Percentiles rank a stretch among this genome's conserved stretches.
Evolutionary conservation across 208 protist species (phyloP).

Genomic region (Leishmania tropica): DNA sequence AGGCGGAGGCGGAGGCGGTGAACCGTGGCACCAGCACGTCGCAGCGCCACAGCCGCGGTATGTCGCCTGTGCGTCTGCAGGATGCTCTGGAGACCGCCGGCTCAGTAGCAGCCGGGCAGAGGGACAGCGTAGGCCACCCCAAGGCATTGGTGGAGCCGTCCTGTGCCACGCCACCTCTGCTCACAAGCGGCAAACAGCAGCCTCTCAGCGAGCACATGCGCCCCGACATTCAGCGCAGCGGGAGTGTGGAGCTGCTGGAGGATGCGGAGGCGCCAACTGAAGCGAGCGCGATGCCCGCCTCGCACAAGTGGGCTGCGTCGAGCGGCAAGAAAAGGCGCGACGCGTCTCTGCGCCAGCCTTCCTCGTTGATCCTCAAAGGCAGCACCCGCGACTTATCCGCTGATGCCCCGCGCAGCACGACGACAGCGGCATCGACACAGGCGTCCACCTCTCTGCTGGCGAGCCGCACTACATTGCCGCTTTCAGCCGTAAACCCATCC

Average conservation of each 20-base stretch:
- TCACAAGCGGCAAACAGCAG: background rate
- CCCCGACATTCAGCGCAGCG: background rate
- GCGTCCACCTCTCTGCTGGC: background rate
- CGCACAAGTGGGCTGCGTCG: background rate
- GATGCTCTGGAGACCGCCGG: constrained; percentile 5
- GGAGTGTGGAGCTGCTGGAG: constrained; percentile 20
- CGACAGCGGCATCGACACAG: background rate
- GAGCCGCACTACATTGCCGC: background rate
- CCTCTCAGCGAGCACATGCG: background rate
- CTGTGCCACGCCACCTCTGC: constrained; percentile 10
- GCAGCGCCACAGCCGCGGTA: background rate
- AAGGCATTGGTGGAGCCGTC: background rate
- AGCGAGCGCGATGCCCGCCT: background rate
- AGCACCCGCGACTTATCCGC: background rate
- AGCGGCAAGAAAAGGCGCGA: constrained; percentile 13
- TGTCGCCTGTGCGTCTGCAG: constrained; percentile 6
- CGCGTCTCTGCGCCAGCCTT: constrained; percentile 32
- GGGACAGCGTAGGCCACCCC: background rate
- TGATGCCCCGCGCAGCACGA: background rate
- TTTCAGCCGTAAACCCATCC: background rate
- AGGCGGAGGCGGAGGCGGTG: background rate
- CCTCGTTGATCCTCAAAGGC: constrained; percentile 32
- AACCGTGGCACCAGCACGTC: background rate
- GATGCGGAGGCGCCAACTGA: background rate
- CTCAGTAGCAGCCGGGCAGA: background rate